These are phyloP conservation scores for Plantago major DNA, from an alignment of 257 asterid genomes.

Conservation along the genomic window DNA sequence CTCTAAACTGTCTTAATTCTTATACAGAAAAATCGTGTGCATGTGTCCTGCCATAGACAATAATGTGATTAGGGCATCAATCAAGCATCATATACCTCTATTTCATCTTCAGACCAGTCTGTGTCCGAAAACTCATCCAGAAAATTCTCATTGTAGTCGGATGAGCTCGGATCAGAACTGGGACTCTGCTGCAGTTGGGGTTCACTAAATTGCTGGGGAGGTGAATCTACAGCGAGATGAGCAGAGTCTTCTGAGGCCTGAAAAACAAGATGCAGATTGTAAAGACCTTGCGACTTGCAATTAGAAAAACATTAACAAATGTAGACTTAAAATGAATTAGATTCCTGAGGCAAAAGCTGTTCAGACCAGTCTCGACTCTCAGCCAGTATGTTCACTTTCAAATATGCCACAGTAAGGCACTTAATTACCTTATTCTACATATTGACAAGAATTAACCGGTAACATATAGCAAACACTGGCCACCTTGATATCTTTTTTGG, in stretches of 20 bases:
- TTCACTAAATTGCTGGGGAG: not conserved
- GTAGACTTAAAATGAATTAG: no score
- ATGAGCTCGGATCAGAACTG: conserved; percentile 50
- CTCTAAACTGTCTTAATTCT: not conserved
- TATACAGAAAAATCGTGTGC: not conserved
- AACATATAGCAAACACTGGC: no score
- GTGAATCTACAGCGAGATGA: conserved; percentile 40
- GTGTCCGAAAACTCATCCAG: conserved; percentile 44
- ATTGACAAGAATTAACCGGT: no score
- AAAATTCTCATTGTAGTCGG: conserved; percentile 48
- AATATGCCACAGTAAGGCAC: no score
- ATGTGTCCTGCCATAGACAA: not conserved
- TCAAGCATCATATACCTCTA: conserved; percentile 2
- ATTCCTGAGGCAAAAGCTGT: no score
- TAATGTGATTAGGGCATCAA: not conserved
- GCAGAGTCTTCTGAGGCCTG: conserved; percentile 4
- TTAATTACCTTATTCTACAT: no score
- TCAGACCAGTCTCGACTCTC: no score
- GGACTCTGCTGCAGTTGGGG: conserved; percentile 36
- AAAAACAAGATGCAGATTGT: not conserved
- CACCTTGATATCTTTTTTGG: no score
- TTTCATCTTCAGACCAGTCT: conserved; percentile 53
- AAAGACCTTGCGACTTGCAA: not conserved
- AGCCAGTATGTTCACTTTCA: no score
- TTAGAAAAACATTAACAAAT: no score